Base-by-base conservation (phyloP, 2,329 filamentous ascomycete species). In the Scedosporium aurantiacum region DNA sequence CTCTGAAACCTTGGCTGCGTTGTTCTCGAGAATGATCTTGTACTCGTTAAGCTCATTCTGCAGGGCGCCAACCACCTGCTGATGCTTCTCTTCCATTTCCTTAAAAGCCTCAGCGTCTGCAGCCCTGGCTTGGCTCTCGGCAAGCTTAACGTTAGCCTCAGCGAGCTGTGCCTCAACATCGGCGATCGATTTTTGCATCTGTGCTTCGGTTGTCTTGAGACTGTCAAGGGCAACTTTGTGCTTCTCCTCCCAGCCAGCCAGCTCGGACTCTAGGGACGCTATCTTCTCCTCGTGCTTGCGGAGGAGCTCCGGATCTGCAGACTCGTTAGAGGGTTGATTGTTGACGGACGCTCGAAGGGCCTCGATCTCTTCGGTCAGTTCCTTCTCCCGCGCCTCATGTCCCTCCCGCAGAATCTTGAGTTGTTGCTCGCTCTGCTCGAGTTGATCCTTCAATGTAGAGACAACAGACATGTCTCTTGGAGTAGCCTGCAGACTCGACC, bases 401-500 rank as follows among this genome's bases (percentile, higher is more conserved):
- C 82, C 79, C 57, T 90, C 85, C 59, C 90, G 88, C 68, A 96
- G 80, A 60, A 84, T 78, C 63, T 82, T 81, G 64, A 97, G 86
- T 70, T 93, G 86, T 66, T 83, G 87, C 73, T 97, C 92, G 67
- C 88, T 95, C 72, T 91, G 86, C 69, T 92, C 84, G 4, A 99
- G 82, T 73, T 97, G 91, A 64, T 95, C 90, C 63, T 90, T 88
- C 77, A 99, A 84, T 16, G 87, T 88, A 4, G 90, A 88, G 37
- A 97, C 87, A 65, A 97, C 86, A 0, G 90, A 92, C 71, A 97
- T 95, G 70, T 99, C 94, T 70, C 96, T 87, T 6, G 91, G 89
- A 25, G 89, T 88, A 2, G 71, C 82, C 71, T 93, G 91, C 75
- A 97, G 81, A 75, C 91, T 97, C 2, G 91, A 93, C 63, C 95